Percentiles rank a stretch among this genome's conserved stretches.
phyloP scores from a whole-genome alignment of 2,329 filamentous ascomycete species.

The Atkinsonella hypoxylon region DNA sequence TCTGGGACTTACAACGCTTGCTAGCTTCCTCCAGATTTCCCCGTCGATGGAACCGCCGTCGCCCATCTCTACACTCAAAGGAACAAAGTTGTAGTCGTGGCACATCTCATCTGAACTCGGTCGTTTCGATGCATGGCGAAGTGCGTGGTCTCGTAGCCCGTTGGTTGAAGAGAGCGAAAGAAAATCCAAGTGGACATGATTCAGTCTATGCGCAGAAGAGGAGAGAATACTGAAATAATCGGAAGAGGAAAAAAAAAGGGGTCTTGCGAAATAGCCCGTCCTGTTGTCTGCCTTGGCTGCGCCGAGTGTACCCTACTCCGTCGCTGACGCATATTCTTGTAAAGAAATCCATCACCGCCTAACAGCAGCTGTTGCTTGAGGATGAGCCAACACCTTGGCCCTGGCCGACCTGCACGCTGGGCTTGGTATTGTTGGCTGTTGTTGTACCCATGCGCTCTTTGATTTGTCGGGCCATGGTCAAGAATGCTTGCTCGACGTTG shows the following conservation, averaged over 20 bases:
- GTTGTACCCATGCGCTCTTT: conserved; percentile 99
- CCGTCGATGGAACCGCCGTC: background rate
- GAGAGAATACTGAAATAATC: conserved; percentile 13
- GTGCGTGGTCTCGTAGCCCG: conserved; percentile 8
- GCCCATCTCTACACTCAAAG: background rate
- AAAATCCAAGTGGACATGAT: conserved; percentile 22
- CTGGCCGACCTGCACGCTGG: conserved; percentile 88
- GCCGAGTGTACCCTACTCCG: conserved; percentile 8
- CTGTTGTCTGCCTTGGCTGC: conserved; percentile 18
- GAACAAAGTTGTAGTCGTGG: background rate
- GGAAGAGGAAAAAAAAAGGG: conserved; percentile 13
- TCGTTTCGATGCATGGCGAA: conserved; percentile 11
- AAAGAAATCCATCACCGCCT: conserved; percentile 27
- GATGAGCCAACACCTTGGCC: conserved; percentile 88
- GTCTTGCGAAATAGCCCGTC: conserved; percentile 12
- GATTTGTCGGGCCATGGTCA: conserved; percentile 99
- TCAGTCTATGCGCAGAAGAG: conserved; percentile 25
- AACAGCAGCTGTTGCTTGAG: conserved; percentile 83
- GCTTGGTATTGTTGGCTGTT: conserved; percentile 93
- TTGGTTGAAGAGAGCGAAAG: conserved; percentile 8
- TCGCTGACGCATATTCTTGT: background rate
- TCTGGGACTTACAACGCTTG: background rate
- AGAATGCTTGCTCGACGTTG: conserved; percentile 98
- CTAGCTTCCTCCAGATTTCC: background rate
- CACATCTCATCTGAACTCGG: conserved; percentile 1